Evolutionary conservation across 2,329 filamentous ascomycete genomes (phyloP).

Genomic region (Alternaria metachromatica): DNA sequence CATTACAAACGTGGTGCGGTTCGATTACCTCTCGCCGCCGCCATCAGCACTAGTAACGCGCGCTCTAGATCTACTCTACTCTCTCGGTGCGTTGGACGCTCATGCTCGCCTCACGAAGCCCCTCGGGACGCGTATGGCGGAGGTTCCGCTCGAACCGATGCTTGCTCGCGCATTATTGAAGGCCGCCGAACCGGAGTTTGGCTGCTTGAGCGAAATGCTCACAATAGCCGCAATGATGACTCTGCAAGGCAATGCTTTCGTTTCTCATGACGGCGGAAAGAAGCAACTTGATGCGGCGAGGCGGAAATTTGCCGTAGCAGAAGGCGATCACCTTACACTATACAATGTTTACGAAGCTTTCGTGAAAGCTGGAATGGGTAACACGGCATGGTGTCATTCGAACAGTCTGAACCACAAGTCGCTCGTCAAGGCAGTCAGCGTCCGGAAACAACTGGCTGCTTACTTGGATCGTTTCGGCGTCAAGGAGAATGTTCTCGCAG

Average conservation of each 20-base stretch:
- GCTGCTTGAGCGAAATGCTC: constrained; percentile 83
- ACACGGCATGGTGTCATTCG: constrained; percentile 84
- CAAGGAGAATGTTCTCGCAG: constrained; percentile 57
- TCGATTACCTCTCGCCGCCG: constrained; percentile 86
- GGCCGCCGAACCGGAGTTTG: constrained; percentile 67
- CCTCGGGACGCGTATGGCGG: constrained; percentile 88
- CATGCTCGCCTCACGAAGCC: constrained; percentile 91
- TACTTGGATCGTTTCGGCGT: constrained; percentile 88
- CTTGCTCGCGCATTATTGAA: constrained; percentile 87
- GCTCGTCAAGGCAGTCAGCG: constrained; percentile 81
- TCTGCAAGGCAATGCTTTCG: constrained; percentile 81
- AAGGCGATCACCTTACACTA: constrained; percentile 91
- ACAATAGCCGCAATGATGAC: constrained; percentile 95
- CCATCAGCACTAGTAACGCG: constrained; percentile 84
- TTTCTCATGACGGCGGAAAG: constrained; percentile 78
- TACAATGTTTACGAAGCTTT: constrained; percentile 95
- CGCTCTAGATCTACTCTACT: constrained; percentile 86
- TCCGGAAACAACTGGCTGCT: constrained; percentile 83
- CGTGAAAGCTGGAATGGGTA: constrained; percentile 80
- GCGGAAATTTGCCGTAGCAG: constrained; percentile 85
- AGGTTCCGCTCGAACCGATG: constrained; percentile 93
- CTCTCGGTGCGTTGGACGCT: constrained; percentile 83
- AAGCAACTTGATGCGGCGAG: constrained; percentile 76
- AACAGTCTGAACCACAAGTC: constrained; percentile 87
- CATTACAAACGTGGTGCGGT: constrained; percentile 91